Evolutionary conservation across 805 yeast species (phyloP), one percentile per base, ranked within the genome.

Genomic region (Jamesozyma spencerorum): DNA sequence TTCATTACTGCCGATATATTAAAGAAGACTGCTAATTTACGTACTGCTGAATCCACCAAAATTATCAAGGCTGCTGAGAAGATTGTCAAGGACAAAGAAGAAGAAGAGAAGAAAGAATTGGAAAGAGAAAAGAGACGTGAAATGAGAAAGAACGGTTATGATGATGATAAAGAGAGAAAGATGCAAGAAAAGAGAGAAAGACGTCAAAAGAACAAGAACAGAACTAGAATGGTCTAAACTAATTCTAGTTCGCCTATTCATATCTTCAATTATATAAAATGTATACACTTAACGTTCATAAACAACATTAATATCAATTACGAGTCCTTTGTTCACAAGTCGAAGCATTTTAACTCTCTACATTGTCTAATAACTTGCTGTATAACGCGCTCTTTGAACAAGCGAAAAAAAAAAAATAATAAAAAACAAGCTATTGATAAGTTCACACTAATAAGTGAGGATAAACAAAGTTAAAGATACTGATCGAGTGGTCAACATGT

Each of bases 151-250:
- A 70, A 81, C 35, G 81, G 85, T 45, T 86, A 80, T 54, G 92
- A 83, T 65, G 78, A 78, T 49, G 85, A 82, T 65, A 62, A 74
- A 33, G 90, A 83, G 48, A 79, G 77, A 67, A 85, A 81, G 67
- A 85, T 81, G 62, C 69, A 70, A 49, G 94, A 85, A 51, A 85
- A 81, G 69, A 85, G 79, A 63, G 85, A 80, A 58, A 79, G 86
- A 68, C 84, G 85, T 65, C 65, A 66, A 58, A 72, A 68, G 64
- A 79, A 72, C 63, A 78, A 75, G 64, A 80, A 81, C 63, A 77
- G 71, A 55, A 64, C 65, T 29, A 58, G 61, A 48, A 57, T 61
- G 57, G 26, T 22, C 26, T 22, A n/a, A 17, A 8, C 8, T 18
- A 14, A 12, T 35, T 22, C 5, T 19, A 7, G 4, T 13, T 4